A percentile compares a stretch with the other conserved stretches of the same genome.
These are phyloP conservation scores for Aspergillus sergii DNA, from an alignment of 2,329 filamentous ascomycete genomes.

Conservation along the genomic window DNA sequence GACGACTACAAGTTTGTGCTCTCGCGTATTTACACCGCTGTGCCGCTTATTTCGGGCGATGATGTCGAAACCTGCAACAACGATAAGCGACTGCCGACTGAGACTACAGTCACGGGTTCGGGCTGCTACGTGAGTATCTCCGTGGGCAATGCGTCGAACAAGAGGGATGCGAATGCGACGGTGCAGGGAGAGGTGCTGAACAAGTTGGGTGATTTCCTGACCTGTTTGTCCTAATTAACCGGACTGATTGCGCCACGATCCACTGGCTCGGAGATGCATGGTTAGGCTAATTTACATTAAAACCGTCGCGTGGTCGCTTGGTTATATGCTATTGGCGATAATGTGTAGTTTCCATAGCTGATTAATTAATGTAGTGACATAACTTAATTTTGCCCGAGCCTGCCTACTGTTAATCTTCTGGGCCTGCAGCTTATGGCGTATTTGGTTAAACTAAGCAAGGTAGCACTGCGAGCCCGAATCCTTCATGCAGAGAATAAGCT, in stretches of 20 bases:
- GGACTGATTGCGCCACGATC: neutral
- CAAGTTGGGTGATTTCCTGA: constrained; percentile 53
- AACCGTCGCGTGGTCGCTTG: neutral
- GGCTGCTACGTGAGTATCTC: constrained; percentile 66
- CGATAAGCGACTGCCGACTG: constrained; percentile 58
- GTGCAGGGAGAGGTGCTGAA: constrained; percentile 55
- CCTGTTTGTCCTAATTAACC: constrained; percentile 43
- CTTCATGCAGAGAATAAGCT: neutral
- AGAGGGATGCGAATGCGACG: constrained; percentile 59
- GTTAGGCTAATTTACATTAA: neutral
- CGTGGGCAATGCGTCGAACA: constrained; percentile 62
- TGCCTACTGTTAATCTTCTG: neutral
- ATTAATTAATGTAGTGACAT: neutral
- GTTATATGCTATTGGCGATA: neutral
- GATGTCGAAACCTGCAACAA: constrained; percentile 63
- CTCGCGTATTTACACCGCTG: constrained; percentile 58
- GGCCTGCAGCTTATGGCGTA: neutral
- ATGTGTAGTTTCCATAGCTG: neutral
- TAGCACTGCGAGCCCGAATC: neutral
- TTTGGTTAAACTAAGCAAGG: fast-evolving
- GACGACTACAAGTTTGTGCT: constrained; percentile 66
- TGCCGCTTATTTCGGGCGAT: constrained; percentile 35
- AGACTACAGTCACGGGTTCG: constrained; percentile 55
- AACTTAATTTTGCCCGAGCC: neutral
- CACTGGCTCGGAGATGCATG: neutral